Conservation (phyloP, 2,329 filamentous ascomycete genomes). For the Seiridium unicorne region DNA sequence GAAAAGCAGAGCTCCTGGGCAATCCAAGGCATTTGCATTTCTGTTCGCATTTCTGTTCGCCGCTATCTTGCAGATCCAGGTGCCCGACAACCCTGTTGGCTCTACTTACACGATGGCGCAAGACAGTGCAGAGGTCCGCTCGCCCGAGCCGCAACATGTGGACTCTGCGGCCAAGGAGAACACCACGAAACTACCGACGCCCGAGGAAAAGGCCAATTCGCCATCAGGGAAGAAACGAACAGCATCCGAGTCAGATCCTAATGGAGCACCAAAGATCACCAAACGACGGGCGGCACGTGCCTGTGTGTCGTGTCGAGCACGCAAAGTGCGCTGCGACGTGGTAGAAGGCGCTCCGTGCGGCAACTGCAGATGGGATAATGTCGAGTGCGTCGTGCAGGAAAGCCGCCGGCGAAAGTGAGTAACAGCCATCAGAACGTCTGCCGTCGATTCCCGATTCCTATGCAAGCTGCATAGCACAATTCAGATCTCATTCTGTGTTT, state of each 20-base stretch:
- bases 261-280: conserved; percentile 45
- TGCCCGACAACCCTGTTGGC: too few relatives aligned
- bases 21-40: too few relatives aligned
- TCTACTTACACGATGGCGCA: conserved; percentile 15
- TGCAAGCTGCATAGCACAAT: too few relatives aligned
- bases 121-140: conserved; percentile 21
- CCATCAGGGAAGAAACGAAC: conserved; percentile 26
- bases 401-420: conserved; percentile 85
- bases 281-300: conserved; percentile 90
- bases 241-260: conserved; percentile 28
- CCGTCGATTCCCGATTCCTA: too few relatives aligned
- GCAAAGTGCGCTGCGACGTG: conserved; percentile 93
- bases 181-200: conserved; percentile 9
- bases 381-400: conserved; percentile 74
- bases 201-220: conserved; percentile 14
- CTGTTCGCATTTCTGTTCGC: too few relatives aligned
- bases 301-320: conserved; percentile 82
- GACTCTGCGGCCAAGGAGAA: conserved; percentile 10
- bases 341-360: conserved; percentile 85
- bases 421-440: neutral
- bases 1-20: neutral
- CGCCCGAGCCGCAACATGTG: conserved; percentile 20
- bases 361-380: conserved; percentile 80
- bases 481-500: too few relatives aligned
- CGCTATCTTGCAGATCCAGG: too few relatives aligned